phyloP scores from a whole-genome alignment of 805 yeast genomes.

The Wickerhamiella hasegawae region DNA sequence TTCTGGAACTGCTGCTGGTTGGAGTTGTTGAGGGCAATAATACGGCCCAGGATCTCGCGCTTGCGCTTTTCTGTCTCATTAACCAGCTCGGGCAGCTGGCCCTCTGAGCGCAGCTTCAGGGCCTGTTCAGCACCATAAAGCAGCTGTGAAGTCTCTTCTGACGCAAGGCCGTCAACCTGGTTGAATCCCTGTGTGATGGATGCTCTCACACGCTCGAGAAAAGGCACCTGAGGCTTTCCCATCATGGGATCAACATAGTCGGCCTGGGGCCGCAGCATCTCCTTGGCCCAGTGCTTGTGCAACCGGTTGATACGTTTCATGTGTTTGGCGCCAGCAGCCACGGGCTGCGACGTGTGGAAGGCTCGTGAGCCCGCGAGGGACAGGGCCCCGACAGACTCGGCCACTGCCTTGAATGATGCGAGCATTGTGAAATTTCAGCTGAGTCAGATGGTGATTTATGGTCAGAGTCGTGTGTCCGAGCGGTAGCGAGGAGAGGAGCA shows the following conservation, averaged over 20 bases:
- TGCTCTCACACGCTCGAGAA: slow-evolving; percentile 49
- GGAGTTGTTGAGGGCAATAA: slow-evolving; percentile 60
- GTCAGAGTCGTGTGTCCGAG: too few relatives aligned
- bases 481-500: too few relatives aligned
- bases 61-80: slow-evolving; percentile 31
- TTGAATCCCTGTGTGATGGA: slow-evolving; percentile 51
- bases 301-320: slow-evolving; percentile 14
- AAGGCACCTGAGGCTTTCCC: slow-evolving; percentile 52
- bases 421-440: too few relatives aligned
- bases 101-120: slow-evolving; percentile 13
- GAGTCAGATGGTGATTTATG: too few relatives aligned
- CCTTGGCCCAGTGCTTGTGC: slow-evolving; percentile 19
- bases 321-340: slow-evolving; percentile 14
- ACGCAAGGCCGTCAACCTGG: slow-evolving; percentile 41
- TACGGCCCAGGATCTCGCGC: slow-evolving; percentile 53
- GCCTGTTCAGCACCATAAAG: slow-evolving; percentile 64
- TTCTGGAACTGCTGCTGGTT: slow-evolving; percentile 39
- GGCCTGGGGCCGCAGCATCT: slow-evolving; percentile 13
- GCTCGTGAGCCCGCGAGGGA: too few relatives aligned
- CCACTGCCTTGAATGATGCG: background rate
- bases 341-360: slow-evolving; percentile 11
- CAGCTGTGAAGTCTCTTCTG: slow-evolving; percentile 56
- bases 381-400: background rate
- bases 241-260: slow-evolving; percentile 64
- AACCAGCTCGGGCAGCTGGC: slow-evolving; percentile 14